These are phyloP conservation scores for Colletotrichum trifolii DNA, from an alignment of 2,329 filamentous ascomycete genomes.

Conservation along the genomic window DNA sequence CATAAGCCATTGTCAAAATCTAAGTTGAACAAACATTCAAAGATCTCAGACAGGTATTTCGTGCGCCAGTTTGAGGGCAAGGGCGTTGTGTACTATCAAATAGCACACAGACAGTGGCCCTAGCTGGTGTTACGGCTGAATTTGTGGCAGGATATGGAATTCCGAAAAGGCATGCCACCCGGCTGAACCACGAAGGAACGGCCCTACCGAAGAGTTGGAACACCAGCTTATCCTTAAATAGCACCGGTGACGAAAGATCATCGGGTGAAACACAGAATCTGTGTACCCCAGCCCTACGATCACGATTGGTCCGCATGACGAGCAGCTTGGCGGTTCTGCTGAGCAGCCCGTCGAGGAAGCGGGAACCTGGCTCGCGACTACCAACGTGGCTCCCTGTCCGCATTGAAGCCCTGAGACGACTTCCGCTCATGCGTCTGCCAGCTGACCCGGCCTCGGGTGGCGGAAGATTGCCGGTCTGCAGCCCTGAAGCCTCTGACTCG, in stretches of 20 bases:
- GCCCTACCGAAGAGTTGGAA: slow-evolving; percentile 15
- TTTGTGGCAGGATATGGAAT: neutral
- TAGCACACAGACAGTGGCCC: too few species aligned
- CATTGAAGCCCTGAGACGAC: slow-evolving; percentile 28
- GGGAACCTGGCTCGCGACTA: neutral
- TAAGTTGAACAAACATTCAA: too few species aligned
- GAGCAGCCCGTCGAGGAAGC: neutral
- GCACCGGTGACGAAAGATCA: slow-evolving; percentile 20
- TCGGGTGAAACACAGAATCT: slow-evolving; percentile 18
- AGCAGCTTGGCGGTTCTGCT: slow-evolving; percentile 15
- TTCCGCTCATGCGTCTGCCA: slow-evolving; percentile 22
- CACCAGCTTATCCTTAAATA: slow-evolving; percentile 17
- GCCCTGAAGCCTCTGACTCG: slow-evolving; percentile 23
- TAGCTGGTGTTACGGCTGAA: too few species aligned
- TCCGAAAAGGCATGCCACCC: slow-evolving; percentile 4
- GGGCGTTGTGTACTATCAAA: too few species aligned
- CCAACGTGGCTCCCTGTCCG: slow-evolving; percentile 7
- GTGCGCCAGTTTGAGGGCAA: too few species aligned
- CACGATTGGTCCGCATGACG: slow-evolving; percentile 14
- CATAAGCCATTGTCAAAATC: too few species aligned
- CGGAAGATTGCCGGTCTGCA: slow-evolving; percentile 19
- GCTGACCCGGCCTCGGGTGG: slow-evolving; percentile 10
- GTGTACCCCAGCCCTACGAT: slow-evolving; percentile 2
- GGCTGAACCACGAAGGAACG: slow-evolving; percentile 14
- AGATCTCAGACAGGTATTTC: too few species aligned